A percentile compares a stretch with the other conserved stretches of the same genome.
These are phyloP conservation scores for Bipolaris oryzae DNA, from an alignment of 2,329 filamentous ascomycete genomes.

Conservation along the genomic window DNA sequence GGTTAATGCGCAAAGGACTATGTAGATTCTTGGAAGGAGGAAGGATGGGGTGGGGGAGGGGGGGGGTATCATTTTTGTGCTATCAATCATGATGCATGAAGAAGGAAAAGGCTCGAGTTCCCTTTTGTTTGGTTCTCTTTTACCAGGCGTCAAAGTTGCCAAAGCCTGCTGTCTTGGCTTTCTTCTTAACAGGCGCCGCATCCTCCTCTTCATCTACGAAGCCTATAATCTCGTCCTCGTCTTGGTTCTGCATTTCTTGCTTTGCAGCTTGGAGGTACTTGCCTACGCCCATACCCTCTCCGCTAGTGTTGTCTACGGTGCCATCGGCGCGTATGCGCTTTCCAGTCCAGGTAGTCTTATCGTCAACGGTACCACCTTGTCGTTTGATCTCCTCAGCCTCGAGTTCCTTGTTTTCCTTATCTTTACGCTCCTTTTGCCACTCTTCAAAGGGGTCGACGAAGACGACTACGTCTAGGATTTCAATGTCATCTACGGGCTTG, in stretches of 20 bases:
- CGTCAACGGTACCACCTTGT: conserved; percentile 79
- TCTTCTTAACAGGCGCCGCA: conserved; percentile 74
- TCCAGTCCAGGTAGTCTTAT: conserved; percentile 93
- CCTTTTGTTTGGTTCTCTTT: not conserved
- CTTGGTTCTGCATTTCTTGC: conserved; percentile 40
- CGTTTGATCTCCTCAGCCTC: conserved; percentile 68
- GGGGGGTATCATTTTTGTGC: conserved; percentile 2
- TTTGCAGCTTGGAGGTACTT: conserved; percentile 78
- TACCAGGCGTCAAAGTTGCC: conserved; percentile 95
- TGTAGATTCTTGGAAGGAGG: not conserved
- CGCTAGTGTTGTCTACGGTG: conserved; percentile 59
- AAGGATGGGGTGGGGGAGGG: too few relatives aligned
- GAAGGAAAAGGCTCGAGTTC: not conserved
- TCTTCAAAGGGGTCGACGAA: conserved; percentile 96
- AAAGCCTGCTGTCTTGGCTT: conserved; percentile 79
- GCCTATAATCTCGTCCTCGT: conserved; percentile 66
- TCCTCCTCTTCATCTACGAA: conserved; percentile 69
- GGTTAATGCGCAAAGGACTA: too few relatives aligned
- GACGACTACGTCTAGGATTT: conserved; percentile 81
- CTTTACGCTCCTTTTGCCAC: conserved; percentile 71
- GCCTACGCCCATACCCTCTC: conserved; percentile 66
- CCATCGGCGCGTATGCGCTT: conserved; percentile 79
- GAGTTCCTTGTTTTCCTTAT: conserved; percentile 64
- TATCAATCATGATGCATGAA: not conserved
- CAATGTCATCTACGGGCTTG: conserved; percentile 76